A percentile compares a stretch with the other conserved stretches of the same genome.
These are phyloP conservation scores for Penicillium flavigenum DNA, from an alignment of 495 filamentous ascomycete genomes.

Conservation along the genomic window DNA sequence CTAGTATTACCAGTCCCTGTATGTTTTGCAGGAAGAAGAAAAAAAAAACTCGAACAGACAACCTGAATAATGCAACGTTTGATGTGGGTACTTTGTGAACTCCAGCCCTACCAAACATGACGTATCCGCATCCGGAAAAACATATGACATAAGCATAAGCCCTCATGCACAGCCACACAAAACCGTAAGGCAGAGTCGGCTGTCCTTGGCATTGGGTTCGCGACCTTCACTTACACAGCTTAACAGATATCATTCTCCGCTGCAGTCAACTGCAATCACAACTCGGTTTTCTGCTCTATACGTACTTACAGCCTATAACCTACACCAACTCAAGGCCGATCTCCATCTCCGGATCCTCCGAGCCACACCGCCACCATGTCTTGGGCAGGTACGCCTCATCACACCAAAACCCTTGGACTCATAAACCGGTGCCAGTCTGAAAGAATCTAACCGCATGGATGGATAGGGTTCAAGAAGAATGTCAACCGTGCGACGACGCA, in stretches of 20 bases:
- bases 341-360: background rate
- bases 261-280: background rate
- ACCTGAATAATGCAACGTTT: constrained; percentile 1
- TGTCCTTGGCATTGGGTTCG: background rate
- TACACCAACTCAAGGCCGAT: background rate
- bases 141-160: constrained; percentile 13
- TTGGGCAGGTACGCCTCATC: constrained; percentile 56
- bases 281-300: background rate
- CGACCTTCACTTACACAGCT: background rate
- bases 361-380: constrained; percentile 52
- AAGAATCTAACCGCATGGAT: constrained; percentile 7
- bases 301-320: background rate
- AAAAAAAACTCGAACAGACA: background rate
- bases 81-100: background rate
- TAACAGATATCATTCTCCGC: background rate
- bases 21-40: background rate
- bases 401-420: background rate
- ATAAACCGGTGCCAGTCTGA: constrained; percentile 1
- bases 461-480: constrained; percentile 94
- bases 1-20: background rate
- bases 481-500: constrained; percentile 98
- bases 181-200: background rate
- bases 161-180: constrained; percentile 4
- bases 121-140: constrained; percentile 25
- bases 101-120: constrained; percentile 19